A percentile compares a stretch with the other conserved stretches of the same genome.
Conservation (phyloP, 1,284 basidiomycete species). For the Baeospora myosura region DNA sequence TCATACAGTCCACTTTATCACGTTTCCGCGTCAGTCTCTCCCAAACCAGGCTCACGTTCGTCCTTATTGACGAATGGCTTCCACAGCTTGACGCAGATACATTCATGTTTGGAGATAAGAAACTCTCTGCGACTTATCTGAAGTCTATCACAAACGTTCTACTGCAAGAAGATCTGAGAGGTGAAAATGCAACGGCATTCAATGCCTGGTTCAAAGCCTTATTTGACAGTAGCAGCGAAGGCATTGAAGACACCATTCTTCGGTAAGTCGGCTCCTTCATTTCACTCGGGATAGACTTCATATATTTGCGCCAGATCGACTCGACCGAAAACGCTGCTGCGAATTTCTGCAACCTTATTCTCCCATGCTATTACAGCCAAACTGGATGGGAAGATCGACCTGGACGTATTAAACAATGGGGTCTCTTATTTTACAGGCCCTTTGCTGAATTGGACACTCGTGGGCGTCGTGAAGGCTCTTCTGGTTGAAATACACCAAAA, state of each 20-base stretch:
- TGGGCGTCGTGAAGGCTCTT: conserved; percentile 60
- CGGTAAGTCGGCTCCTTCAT: conserved; percentile 34
- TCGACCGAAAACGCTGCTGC: conserved; percentile 56
- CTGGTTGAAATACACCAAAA: conserved; percentile 51
- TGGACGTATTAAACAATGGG: conserved; percentile 61
- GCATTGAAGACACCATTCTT: conserved; percentile 74
- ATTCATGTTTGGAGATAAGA: conserved; percentile 35
- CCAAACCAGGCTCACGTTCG: not conserved
- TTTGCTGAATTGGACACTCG: conserved; percentile 71
- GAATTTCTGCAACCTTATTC: conserved; percentile 60
- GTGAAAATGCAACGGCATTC: conserved; percentile 45
- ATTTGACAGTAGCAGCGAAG: conserved; percentile 70
- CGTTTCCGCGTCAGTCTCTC: conserved; percentile 50
- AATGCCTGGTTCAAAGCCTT: conserved; percentile 65
- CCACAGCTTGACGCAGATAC: conserved; percentile 28
- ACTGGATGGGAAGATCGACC: conserved; percentile 49
- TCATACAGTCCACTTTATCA: conserved; percentile 54
- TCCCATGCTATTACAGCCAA: conserved; percentile 48
- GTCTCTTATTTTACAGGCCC: conserved; percentile 69
- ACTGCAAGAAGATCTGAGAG: conserved; percentile 33
- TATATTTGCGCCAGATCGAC: conserved; percentile 43
- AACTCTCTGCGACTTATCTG: conserved; percentile 44
- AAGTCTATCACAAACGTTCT: conserved; percentile 39
- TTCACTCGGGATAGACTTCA: conserved; percentile 2
- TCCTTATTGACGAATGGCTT: conserved; percentile 7